Conservation (phyloP, 352 stramenopile species). For the Aphanomyces stellatus region DNA sequence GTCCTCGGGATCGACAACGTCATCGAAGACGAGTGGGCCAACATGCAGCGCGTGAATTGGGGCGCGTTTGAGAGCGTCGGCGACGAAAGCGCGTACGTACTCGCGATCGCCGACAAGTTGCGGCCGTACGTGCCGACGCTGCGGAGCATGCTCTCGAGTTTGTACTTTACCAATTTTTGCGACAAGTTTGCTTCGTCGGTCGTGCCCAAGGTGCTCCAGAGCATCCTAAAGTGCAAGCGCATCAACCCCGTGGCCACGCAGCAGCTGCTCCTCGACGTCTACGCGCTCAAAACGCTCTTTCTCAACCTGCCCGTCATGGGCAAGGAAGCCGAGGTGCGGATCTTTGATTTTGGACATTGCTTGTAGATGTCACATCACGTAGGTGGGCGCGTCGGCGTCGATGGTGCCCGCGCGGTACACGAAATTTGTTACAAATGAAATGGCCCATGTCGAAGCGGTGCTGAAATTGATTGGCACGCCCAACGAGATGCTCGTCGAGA, state of each 20-base stretch:
- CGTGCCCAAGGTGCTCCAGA: slow-evolving; percentile 83
- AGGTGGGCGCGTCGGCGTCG: slow-evolving; percentile 23
- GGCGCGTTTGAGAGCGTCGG: slow-evolving; percentile 89
- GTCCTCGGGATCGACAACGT: slow-evolving; percentile 88
- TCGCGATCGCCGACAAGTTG: slow-evolving; percentile 89
- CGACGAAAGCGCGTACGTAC: slow-evolving; percentile 94
- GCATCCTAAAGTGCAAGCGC: slow-evolving; percentile 84
- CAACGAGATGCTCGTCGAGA: slow-evolving; percentile 92
- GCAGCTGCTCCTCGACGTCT: slow-evolving; percentile 97
- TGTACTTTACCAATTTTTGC: slow-evolving; percentile 98
- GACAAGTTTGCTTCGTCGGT: slow-evolving; percentile 95
- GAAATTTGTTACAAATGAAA: slow-evolving; percentile 96
- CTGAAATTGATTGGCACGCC: slow-evolving; percentile 97
- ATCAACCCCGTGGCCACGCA: slow-evolving; percentile 97
- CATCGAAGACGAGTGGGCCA: slow-evolving; percentile 84
- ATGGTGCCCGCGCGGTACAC: slow-evolving; percentile 91
- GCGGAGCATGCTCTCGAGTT: slow-evolving; percentile 77
- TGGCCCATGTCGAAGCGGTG: slow-evolving; percentile 93
- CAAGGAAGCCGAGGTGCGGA: slow-evolving; percentile 41
- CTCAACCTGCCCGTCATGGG: slow-evolving; percentile 88
- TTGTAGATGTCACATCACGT: slow-evolving; percentile 21
- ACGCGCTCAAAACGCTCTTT: slow-evolving; percentile 96
- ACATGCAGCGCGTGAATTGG: slow-evolving; percentile 92
- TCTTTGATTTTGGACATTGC: slow-evolving; percentile 2
- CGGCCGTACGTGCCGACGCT: slow-evolving; percentile 87